Evolutionary conservation across 2,329 filamentous ascomycete species (phyloP), one percentile per base, ranked within the genome.

Genomic region (Pyricularia pennisetigena): DNA sequence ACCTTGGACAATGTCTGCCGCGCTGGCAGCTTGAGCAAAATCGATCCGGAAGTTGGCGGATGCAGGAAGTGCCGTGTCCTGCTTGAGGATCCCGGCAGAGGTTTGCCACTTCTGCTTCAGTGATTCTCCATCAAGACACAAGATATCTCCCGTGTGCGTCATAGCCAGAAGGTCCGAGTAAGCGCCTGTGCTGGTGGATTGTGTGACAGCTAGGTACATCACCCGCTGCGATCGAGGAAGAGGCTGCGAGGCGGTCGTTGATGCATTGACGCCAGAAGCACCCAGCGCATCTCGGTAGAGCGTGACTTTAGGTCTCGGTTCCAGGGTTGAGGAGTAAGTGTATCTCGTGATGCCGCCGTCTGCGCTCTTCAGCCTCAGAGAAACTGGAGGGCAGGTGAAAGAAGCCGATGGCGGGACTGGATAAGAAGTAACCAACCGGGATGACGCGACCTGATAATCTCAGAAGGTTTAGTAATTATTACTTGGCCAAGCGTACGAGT

Each of bases 351-450:
- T 78, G 69, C 83, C 81, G 70, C 77, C 82, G 68, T 77, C 79
- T 26, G 80, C 80, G 64, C 79, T 79, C 72, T 85, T 82, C 70
- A 82, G 79, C 71, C 86, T 82, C 61, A 88, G 75, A 20, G 88
- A 90, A 75, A 82, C 83, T 24, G 87, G 84, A 9, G 87, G 77
- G 76, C 87, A 89, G 68, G 86, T 86, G 74, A 90, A 88, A 67
- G 81, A 82, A 67, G 88, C 84, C 75, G 89, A 86, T 1, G 88
- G 88, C 29, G 88, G 85, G 70, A 90, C 84, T 26, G 88, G 87
- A 75, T 90, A 90, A 1, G 88, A 90, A 7, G 87, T 89, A 72
- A 90, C 82, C 70, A 89, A 79, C 70, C 85, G 82, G 6, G 87
- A 85, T 3, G 86, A 84, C 3, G 86, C 82, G 64, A 89, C 81